These are phyloP conservation scores for Gossypioides kirkii DNA, from an alignment of 345 rosid species.

Conservation along the genomic window DNA sequence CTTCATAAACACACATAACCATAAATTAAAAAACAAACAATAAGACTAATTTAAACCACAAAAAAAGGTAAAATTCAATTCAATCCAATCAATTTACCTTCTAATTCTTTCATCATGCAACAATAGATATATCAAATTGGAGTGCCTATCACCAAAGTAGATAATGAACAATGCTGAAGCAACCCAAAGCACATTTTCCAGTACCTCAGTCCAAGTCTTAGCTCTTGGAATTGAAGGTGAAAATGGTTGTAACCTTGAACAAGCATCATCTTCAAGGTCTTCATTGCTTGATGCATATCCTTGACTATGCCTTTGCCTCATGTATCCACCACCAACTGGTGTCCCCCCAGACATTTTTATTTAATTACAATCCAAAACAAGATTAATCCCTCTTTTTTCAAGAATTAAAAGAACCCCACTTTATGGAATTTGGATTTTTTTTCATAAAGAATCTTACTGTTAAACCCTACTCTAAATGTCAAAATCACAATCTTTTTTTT, in stretches of 20 bases:
- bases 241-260: constrained; percentile 61
- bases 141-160: constrained; percentile 75
- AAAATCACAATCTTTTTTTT: not conserved
- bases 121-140: constrained; percentile 61
- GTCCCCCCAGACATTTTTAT: constrained; percentile 86
- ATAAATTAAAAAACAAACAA: not conserved
- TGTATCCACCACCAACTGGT: constrained; percentile 78
- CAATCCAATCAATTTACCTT: constrained; percentile 40
- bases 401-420: constrained; percentile 15
- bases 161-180: constrained; percentile 68
- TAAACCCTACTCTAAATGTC: constrained; percentile 4
- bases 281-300: constrained; percentile 87
- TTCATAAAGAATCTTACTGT: constrained; percentile 1
- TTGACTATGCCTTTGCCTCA: constrained; percentile 93
- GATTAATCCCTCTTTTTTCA: not conserved
- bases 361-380: constrained; percentile 6
- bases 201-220: constrained; percentile 62
- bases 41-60: not conserved
- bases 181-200: constrained; percentile 82
- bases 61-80: not conserved
- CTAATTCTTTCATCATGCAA: constrained; percentile 74
- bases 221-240: constrained; percentile 33
- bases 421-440: constrained; percentile 10
- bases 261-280: constrained; percentile 89
- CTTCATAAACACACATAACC: not conserved